Evolutionary conservation across 306 rosid species (phyloP), one percentile per base, ranked within the genome.

Genomic region (Calophaca sinica): DNA sequence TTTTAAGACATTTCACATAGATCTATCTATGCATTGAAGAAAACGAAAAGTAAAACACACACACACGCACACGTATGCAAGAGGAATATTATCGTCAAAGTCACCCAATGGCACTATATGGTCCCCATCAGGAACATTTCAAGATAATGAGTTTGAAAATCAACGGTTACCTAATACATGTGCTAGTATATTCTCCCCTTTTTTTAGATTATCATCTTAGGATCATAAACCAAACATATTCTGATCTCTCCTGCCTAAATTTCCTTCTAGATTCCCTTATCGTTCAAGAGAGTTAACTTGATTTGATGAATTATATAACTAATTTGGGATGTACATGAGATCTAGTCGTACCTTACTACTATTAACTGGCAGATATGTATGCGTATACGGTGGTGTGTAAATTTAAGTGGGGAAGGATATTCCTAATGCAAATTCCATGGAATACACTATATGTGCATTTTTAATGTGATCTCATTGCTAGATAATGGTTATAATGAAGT

Each of bases 111-210:
- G 65, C 28, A 12, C 68, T 41, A 49, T 55, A 57, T 74, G 86
- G 84, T 77, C 80, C 84, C 60, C 74, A 48, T 38, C 57, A 33
- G 63, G 89, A 81, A 88, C 84, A 88, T 88, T 78, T 86, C 75
- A 72, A 13, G 36, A 64, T 52, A 62, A 68, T 53, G 64, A 50
- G 64, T 66, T 54, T 49, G n/a, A 71, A 54, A 26, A 15, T 12
- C 42, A 59, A 29, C 8, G 29, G 31, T 55, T 6, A 62, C 57
- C 83, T 76, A 38, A 41, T 51, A 4, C 75, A 82, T 83, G 80
- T 73, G 80, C 78, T 54, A 68, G 83, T 39, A 81, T 90, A 82
- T 88, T 86, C 86, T 67, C 61, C 28, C 32, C 68, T 83, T 20
- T 83, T 77, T 77, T 8, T 6, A 83, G 0, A 79, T 83, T 88